Conservation (phyloP, 2,329 filamentous ascomycete genomes). For the Colletotrichum eremochloae region DNA sequence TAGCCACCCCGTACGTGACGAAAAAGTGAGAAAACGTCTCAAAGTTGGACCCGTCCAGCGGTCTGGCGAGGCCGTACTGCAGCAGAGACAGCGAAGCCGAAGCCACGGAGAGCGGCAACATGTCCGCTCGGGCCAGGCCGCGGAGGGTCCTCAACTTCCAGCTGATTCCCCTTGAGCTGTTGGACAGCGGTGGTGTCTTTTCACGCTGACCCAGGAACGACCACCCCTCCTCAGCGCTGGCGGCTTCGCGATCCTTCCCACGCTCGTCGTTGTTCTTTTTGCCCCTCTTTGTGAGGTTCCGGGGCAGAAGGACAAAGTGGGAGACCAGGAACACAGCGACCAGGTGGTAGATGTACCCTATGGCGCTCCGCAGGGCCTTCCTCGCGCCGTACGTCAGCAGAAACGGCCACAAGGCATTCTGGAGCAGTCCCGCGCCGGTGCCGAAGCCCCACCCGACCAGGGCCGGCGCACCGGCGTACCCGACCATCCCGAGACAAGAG, state of each 20-base stretch:
- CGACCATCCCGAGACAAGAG: conserved; percentile 49
- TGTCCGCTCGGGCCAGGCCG: conserved; percentile 45
- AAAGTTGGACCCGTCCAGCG: conserved; percentile 46
- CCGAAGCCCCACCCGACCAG: conserved; percentile 54
- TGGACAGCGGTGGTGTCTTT: background rate
- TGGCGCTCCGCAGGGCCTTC: conserved; percentile 47
- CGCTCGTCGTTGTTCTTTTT: conserved; percentile 41
- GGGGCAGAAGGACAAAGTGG: conserved; percentile 49
- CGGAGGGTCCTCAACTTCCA: conserved; percentile 41
- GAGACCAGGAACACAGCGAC: conserved; percentile 47
- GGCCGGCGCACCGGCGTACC: conserved; percentile 48
- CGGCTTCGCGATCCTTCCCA: conserved; percentile 29
- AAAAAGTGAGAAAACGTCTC: conserved; percentile 48
- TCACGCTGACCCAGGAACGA: conserved; percentile 9
- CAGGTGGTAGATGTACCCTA: conserved; percentile 47
- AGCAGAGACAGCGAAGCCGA: conserved; percentile 46
- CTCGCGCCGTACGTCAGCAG: conserved; percentile 48
- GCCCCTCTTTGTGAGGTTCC: background rate
- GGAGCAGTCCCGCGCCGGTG: conserved; percentile 48
- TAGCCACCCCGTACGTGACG: conserved; percentile 47
- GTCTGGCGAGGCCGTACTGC: conserved; percentile 49
- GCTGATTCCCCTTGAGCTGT: conserved; percentile 15
- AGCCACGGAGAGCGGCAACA: conserved; percentile 47
- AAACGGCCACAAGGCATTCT: conserved; percentile 49
- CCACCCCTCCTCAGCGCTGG: conserved; percentile 29